A percentile compares a stretch with the other conserved stretches of the same genome.
phyloP scores from a whole-genome alignment of 352 stramenopile genomes.

The Phytophthora vignae region DNA sequence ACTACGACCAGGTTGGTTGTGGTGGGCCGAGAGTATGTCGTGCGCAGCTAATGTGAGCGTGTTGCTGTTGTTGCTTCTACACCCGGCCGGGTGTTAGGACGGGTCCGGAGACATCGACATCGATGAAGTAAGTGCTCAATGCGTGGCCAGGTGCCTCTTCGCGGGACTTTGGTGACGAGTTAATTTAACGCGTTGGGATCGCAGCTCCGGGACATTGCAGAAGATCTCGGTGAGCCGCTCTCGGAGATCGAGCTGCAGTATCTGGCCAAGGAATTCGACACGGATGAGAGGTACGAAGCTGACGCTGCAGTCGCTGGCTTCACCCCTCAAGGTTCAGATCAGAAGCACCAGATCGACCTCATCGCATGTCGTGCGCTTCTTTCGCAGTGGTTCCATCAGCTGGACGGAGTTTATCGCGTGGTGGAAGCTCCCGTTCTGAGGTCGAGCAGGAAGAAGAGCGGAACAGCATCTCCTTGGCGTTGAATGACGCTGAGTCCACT shows the following conservation, averaged over 20 bases:
- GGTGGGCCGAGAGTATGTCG: not conserved
- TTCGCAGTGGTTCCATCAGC: slow-evolving; percentile 64
- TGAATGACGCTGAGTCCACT: slow-evolving; percentile 14
- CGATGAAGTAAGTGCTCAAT: slow-evolving; percentile 49
- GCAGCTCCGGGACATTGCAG: slow-evolving; percentile 74
- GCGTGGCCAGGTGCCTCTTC: not conserved
- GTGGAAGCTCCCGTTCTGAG: slow-evolving; percentile 78
- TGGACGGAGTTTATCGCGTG: slow-evolving; percentile 83
- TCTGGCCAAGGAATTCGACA: slow-evolving; percentile 77
- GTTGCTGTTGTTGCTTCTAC: not conserved
- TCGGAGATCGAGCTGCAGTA: slow-evolving; percentile 77
- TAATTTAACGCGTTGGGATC: slow-evolving; percentile 4
- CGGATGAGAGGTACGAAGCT: slow-evolving; percentile 59
- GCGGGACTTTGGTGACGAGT: not conserved
- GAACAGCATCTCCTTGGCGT: slow-evolving; percentile 19
- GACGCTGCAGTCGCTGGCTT: not conserved
- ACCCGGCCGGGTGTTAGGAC: slow-evolving; percentile 42
- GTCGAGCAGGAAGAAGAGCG: slow-evolving; percentile 4
- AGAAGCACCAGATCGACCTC: not conserved
- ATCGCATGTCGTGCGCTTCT: slow-evolving; percentile 21
- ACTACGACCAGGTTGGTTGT: slow-evolving; percentile 65
- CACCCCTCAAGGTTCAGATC: not conserved
- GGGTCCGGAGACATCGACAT: slow-evolving; percentile 76
- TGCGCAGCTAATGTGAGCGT: not conserved
- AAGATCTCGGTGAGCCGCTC: slow-evolving; percentile 79